phyloP scores from a whole-genome alignment of 2,329 filamentous ascomycete species.

The Aspergillus viridinutans region DNA sequence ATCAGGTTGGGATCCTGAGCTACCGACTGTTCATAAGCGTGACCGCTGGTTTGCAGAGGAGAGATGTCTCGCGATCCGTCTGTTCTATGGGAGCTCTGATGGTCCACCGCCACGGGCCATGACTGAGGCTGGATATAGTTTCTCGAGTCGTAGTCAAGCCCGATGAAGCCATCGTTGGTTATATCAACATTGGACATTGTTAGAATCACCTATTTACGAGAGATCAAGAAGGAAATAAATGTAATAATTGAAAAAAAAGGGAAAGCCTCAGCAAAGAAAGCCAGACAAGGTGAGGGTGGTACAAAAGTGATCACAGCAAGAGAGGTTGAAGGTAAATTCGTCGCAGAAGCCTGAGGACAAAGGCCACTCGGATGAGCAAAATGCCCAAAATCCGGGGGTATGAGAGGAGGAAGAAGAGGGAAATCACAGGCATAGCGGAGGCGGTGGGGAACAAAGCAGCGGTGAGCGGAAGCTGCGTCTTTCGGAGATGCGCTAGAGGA shows the following conservation, averaged over 20 bases:
- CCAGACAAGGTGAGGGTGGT: slow-evolving; percentile 12
- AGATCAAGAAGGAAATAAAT: slow-evolving; percentile 14
- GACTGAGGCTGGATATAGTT: slow-evolving; percentile 40
- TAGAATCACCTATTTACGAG: slow-evolving; percentile 13
- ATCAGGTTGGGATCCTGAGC: slow-evolving; percentile 42
- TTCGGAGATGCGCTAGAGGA: slow-evolving; percentile 35
- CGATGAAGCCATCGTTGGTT: slow-evolving; percentile 42
- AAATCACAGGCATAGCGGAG: slow-evolving; percentile 31
- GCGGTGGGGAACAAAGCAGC: slow-evolving; percentile 44
- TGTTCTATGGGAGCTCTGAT: slow-evolving; percentile 35
- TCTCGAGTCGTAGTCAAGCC: slow-evolving; percentile 47
- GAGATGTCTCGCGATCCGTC: slow-evolving; percentile 39
- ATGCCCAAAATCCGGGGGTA: slow-evolving; percentile 27
- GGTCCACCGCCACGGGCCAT: slow-evolving; percentile 43
- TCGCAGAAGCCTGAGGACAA: slow-evolving; percentile 21
- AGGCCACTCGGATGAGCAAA: slow-evolving; percentile 26
- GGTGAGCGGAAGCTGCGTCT: slow-evolving; percentile 34
- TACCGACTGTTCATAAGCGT: slow-evolving; percentile 41
- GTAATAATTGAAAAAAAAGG: slow-evolving; percentile 4
- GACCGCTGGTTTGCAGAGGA: slow-evolving; percentile 42
- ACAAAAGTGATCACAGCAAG: slow-evolving; percentile 18
- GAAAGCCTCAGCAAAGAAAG: not conserved
- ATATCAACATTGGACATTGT: slow-evolving; percentile 45
- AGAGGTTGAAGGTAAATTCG: slow-evolving; percentile 10
- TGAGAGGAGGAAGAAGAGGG: slow-evolving; percentile 23